Base-by-base conservation (phyloP, 306 rosid genomes). In the Malus asiatica region DNA sequence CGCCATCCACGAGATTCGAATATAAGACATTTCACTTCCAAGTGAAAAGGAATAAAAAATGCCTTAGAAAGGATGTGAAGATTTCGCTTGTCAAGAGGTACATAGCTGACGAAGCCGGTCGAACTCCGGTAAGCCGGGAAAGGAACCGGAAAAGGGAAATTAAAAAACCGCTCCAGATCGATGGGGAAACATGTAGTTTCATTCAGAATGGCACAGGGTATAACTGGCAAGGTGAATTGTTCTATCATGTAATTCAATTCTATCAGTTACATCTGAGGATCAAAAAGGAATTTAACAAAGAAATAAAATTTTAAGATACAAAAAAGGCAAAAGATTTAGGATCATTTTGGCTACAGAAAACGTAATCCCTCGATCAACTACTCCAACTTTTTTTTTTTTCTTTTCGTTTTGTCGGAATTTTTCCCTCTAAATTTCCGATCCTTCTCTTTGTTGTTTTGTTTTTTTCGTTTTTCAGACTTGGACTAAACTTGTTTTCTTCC, bases 171-270 rank as follows among this genome's bases (percentile, higher is more conserved):
- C 55, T 48, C 20, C 55, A 16, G 20, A 20, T 51, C 2, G 55
- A 20, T 7, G 55, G 20, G 8, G 8, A 51, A 30, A 29, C n/a
- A 63, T 30, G 3, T 29, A 29, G 40, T 63, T 63, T 7, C 68
- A 18, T 59, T 8, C 68, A 3, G 25, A 48, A 29, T 32, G n/a
- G 29, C 38, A 3, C 38, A 44, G 40, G 35, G 51, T 6, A 35
- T 19, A 72, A 73, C 73, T 73, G 75, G 76, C 76, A 80, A 76
- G 77, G 83, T 82, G 82, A 84, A 80, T 76, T 78, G 86, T 85
- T 81, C 81, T 86, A 85, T 91, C 85, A 83, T 89, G 90, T 83
- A 84, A 89, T 86, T 87, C 79, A 88, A 82, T 83, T 83, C 93
- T 89, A 84, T 80, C 89, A 80, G 87, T 91, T 91, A 89, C 92